Conservation (phyloP, 306 rosid species). For the Cucurbita argyrosperma region DNA sequence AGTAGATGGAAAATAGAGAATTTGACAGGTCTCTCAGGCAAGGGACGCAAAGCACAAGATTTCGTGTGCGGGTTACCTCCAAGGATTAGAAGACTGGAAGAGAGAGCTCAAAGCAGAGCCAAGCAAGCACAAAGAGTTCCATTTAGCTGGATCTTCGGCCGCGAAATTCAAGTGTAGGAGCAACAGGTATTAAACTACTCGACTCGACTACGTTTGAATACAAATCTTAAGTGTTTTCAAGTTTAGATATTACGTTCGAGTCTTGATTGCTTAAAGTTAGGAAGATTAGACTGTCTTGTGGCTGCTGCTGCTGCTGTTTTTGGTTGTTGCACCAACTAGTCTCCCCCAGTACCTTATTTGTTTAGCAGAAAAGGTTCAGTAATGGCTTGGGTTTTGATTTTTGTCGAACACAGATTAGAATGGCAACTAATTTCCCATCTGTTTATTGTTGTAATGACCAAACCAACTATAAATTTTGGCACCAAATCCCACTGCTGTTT, state of each 20-base stretch:
- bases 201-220: neutral
- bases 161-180: constrained; percentile 13
- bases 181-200: neutral
- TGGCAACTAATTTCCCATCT: neutral
- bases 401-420: neutral
- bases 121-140: constrained; percentile 27
- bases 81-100: constrained; percentile 38
- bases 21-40: constrained; percentile 31
- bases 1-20: constrained; percentile 38
- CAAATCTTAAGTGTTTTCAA: neutral
- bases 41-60: constrained; percentile 34
- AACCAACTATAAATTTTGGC: constrained; percentile 1
- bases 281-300: neutral
- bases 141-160: constrained; percentile 37
- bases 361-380: neutral
- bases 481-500: neutral
- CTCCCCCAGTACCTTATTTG: neutral
- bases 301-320: neutral
- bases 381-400: neutral
- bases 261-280: neutral
- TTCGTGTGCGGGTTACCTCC: constrained; percentile 28
- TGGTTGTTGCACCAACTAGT: neutral
- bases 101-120: constrained; percentile 31
- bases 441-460: neutral
- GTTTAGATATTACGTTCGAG: neutral